Base-by-base conservation (phyloP, 805 yeast species). In the Kuraishia capsulata region DNA sequence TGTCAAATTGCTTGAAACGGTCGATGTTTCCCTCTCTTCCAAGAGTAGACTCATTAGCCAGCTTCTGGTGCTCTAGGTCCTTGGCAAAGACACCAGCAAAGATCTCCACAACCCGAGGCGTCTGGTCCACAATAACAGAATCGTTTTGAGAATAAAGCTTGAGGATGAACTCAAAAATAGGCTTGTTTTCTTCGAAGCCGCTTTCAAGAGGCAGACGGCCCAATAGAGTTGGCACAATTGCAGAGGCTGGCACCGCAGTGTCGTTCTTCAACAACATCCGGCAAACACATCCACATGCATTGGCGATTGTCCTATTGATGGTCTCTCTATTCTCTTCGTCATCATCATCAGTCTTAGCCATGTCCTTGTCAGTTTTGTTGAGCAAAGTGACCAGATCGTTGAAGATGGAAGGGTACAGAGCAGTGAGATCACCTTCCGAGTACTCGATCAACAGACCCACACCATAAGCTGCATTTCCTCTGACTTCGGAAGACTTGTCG, bases 251-350 rank as follows among this genome's bases (percentile, higher is more conserved):
- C 48, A 89, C 78, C 28, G 81, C 72, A 29, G 62, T 64, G 51
- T 76, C 78, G 57, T 83, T 73, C 56, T 81, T 80, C 58, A 85
- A 65, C 11, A 84, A 74, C 84, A 92, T 71, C 63, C 98, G 78
- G 14, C 96, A 89, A 41, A 89, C 95, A 73, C 97, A 92, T 33
- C 98, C 98, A 60, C 92, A 82, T 4, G 96, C 96, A 60, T 92
- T 92, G 43, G 97, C 96, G 49, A 76, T 77, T 4, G 94, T 78
- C 65, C 95, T 74, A 63, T 81, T 80, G 50, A 85, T 74, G 43
- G 77, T 81, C 47, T 87, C 95, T 52, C 73, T 73, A 25, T 85
- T 70, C 58, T 83, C 90, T 47, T 81, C 94, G 51, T 79, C 87
- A 44, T 76, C 83, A 40, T 67, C 76, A 40, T 76, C 81, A 50